These are phyloP conservation scores for Posidonia oceanica DNA, from an alignment of 116 monocot species.

Conservation along the genomic window DNA sequence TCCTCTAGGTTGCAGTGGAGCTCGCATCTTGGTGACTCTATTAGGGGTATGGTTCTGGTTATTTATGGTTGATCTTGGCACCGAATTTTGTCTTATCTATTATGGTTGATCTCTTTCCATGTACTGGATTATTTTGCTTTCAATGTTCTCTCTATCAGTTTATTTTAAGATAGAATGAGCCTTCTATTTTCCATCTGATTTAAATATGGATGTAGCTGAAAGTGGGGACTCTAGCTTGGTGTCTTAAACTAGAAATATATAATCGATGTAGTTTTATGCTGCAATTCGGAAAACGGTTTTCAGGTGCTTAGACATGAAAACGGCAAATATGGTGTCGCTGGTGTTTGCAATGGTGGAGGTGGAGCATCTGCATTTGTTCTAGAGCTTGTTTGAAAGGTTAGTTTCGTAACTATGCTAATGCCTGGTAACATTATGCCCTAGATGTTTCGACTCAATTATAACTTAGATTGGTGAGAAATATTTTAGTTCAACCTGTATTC, in stretches of 20 bases:
- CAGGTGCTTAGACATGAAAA: conserved; percentile 58
- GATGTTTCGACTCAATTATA: too few relatives aligned
- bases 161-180: too few relatives aligned
- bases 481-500: too few relatives aligned
- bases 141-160: too few relatives aligned
- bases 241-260: neutral
- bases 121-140: too few relatives aligned
- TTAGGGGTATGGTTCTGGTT: conserved; percentile 42
- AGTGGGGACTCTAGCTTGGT: too few relatives aligned
- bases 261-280: neutral
- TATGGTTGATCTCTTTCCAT: too few relatives aligned
- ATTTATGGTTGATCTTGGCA: neutral
- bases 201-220: too few relatives aligned
- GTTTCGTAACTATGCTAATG: conserved; percentile 8
- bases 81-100: too few relatives aligned
- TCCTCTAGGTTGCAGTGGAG: conserved; percentile 93
- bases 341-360: conserved; percentile 85
- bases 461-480: too few relatives aligned
- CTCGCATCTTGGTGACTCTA: conserved; percentile 76
- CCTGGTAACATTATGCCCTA: too few relatives aligned
- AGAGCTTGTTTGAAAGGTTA: conserved; percentile 39
- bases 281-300: neutral
- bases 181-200: too few relatives aligned
- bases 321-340: conserved; percentile 62
- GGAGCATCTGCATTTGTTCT: conserved; percentile 79